Conservation (phyloP, 768 basidiomycete genomes). For the Termitomyces sp. region DNA sequence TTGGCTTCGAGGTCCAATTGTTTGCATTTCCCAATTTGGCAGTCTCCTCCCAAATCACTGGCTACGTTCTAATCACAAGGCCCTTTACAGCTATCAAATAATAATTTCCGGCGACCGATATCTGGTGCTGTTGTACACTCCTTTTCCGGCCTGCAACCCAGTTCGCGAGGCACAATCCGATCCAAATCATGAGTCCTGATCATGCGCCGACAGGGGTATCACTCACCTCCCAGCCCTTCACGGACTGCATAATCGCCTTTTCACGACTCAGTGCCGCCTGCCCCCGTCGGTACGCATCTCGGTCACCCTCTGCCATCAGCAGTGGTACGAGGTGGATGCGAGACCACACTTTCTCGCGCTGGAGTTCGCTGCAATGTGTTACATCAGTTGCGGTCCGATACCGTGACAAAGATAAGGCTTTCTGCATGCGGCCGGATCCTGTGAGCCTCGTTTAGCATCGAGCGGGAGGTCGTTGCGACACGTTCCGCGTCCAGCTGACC, state of each 20-base stretch:
- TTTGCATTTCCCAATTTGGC: not conserved
- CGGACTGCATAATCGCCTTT: constrained; percentile 91
- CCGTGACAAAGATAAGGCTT: constrained; percentile 39
- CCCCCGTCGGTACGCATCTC: constrained; percentile 79
- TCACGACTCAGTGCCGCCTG: constrained; percentile 79
- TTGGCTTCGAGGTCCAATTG: not conserved
- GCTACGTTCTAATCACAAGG: not conserved
- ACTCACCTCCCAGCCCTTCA: constrained; percentile 91
- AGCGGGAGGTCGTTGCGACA: constrained; percentile 55
- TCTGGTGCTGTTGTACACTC: constrained; percentile 77
- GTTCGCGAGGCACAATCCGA: constrained; percentile 8
- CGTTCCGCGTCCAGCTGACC: constrained; percentile 70
- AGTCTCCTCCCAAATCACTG: not conserved
- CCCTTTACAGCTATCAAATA: constrained; percentile 22
- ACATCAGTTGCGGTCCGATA: constrained; percentile 45
- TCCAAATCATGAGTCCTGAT: constrained; percentile 14
- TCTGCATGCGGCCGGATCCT: constrained; percentile 58
- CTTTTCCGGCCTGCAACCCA: constrained; percentile 68
- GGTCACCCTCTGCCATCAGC: constrained; percentile 90
- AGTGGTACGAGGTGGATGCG: constrained; percentile 92
- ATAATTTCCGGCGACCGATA: constrained; percentile 50
- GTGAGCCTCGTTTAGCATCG: constrained; percentile 65
- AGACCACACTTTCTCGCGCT: constrained; percentile 93
- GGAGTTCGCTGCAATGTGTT: constrained; percentile 75
- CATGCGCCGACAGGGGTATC: constrained; percentile 14